Evolutionary conservation across 1,284 basidiomycete species (phyloP).

Genomic region (Pyrrhoderma lamaoense): DNA sequence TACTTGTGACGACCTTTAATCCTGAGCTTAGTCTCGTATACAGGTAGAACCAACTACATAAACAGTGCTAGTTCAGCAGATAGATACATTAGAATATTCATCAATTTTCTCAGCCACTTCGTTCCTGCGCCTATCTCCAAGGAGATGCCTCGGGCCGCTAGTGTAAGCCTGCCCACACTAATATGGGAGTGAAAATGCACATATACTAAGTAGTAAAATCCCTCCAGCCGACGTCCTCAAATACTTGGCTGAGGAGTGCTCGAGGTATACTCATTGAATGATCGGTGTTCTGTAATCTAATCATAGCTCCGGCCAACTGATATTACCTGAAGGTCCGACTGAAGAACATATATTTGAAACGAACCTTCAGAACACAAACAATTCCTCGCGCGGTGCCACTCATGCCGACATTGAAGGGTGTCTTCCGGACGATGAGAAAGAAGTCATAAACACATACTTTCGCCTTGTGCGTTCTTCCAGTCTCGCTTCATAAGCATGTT

Average conservation of each 20-base stretch:
- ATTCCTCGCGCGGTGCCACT: constrained; percentile 1
- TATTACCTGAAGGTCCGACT: not conserved
- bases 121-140: no score
- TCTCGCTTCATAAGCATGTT: not conserved
- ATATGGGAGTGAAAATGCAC: no score
- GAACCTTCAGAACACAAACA: not conserved
- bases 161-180: no score
- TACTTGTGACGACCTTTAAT: no score
- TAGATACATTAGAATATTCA: no score
- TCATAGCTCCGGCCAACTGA: not conserved
- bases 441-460: not conserved
- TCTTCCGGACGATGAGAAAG: not conserved
- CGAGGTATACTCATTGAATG: not conserved
- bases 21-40: no score
- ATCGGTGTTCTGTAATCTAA: not conserved
- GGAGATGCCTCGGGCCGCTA: no score
- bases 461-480: not conserved
- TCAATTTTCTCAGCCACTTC: no score
- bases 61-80: no score
- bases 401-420: not conserved
- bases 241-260: not conserved
- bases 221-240: no score
- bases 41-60: no score
- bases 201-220: no score
- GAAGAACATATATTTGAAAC: not conserved